Evolutionary conservation across 768 basidiomycete species (phyloP), one percentile per base, ranked within the genome.

Genomic region (Kwoniella mangroviensis): DNA sequence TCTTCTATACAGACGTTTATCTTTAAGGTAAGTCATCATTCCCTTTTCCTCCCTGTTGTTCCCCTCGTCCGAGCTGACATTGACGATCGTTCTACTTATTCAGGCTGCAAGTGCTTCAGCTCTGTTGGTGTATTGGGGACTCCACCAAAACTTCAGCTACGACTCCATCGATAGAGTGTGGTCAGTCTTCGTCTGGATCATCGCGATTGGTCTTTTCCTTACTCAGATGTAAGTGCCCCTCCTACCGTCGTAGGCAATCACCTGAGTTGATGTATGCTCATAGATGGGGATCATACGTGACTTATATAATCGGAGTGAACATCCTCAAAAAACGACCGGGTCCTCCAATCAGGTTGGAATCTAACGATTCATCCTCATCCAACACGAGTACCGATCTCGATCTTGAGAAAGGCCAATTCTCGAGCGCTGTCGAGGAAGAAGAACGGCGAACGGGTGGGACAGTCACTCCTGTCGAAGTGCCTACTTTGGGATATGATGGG

Each of bases 231-330:
- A 53, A 71, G 76, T 73, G 4, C 43, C 13, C 9, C 10, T 65
- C 9, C 45, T 15, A 40, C 24, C 41, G 19, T 52, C 12, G 4
- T 40, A 34, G 6, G 5, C 22, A 17, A 13, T 17, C n/a, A 6
- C 26, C 57, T 22, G 21, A n/a, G 64, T 24, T 65, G 55, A 59
- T 42, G 4, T 28, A 19, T 5, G 22, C 21, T 21, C 17, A 42
- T n/a, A 77, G 75, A 15, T 77, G 75, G 75, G 75, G 75, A 42
- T 72, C 73, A 24, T 77, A 69, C 34, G 71, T 74, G 13, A 77
- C 75, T 4, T 77, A 73, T 63, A 49, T 60, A 6, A 73, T 77
- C 43, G 73, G 75, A 17, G 65, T 66, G 24, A 41, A n/a, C 9
- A 55, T 66, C 17, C 63, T 65, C 41, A 60, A 60, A 40, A 60